Percentiles rank a stretch among this genome's conserved stretches.
These are phyloP conservation scores for Babesia bovis DNA, from an alignment of 169 alveolate species.

Conservation along the genomic window DNA sequence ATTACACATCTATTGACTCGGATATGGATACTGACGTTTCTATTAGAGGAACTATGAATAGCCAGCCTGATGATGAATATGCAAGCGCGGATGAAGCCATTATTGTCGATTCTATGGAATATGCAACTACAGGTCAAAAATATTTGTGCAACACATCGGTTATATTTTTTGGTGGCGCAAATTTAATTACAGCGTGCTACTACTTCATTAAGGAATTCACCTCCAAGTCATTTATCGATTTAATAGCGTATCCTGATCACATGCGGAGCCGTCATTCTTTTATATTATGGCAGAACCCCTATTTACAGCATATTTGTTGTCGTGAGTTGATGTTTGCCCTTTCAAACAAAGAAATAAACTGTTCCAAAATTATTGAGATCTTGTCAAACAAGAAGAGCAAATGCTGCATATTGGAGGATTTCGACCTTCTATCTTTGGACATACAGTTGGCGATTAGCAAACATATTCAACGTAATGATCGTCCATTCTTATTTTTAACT, in stretches of 20 bases:
- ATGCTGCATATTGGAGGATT: conserved; percentile 44
- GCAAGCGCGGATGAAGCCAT: background rate
- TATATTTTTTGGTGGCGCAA: conserved; percentile 10
- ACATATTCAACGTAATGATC: conserved; percentile 24
- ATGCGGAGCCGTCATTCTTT: conserved; percentile 4
- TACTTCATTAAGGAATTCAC: conserved; percentile 1
- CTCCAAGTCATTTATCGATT: conserved; percentile 16
- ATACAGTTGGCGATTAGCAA: conserved; percentile 38
- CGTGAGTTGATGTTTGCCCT: conserved; percentile 5
- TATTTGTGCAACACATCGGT: conserved; percentile 18
- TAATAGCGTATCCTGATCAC: conserved; percentile 25
- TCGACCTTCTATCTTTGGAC: conserved; percentile 21
- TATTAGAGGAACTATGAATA: too few relatives aligned
- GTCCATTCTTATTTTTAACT: conserved; percentile 20
- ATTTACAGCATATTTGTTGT: conserved; percentile 53
- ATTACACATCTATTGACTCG: too few relatives aligned
- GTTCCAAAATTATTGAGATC: conserved; percentile 22
- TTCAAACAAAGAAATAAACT: background rate
- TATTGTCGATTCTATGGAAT: background rate
- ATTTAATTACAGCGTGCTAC: conserved; percentile 9
- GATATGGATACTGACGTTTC: too few relatives aligned
- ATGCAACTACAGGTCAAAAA: background rate
- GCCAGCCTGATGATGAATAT: too few relatives aligned
- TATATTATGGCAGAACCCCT: conserved; percentile 25
- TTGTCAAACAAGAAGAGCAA: conserved; percentile 48